Base-by-base conservation (phyloP, 305 asterid genomes). In the Vinca major region DNA sequence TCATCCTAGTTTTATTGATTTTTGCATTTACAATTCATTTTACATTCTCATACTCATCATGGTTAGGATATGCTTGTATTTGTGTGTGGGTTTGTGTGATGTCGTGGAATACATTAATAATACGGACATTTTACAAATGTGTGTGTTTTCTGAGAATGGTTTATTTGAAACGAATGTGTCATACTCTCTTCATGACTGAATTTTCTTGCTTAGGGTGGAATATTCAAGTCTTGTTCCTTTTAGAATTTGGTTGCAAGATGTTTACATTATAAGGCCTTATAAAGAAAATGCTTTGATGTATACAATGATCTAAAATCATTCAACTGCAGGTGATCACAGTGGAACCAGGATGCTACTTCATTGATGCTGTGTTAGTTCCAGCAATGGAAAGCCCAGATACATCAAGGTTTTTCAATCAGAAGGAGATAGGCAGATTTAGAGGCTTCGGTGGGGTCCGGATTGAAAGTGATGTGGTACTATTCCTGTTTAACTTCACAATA, bases 321-420 rank as follows among this genome's bases (percentile, higher is more conserved):
- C 60, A 65, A 56, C 69, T 80, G 78, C 93, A 92, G 98, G 98
- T 93, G 73, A 87, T 93, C 75, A 93, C 98, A n/a, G 98, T 93
- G 76, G 98, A 93, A 72, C 98, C 98, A 44, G 98, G 98, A 63
- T 93, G 98, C 74, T 93, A 93, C 77, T 90, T 93, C 84, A 88
- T 93, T 65, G 96, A 90, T 63, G 92, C 95, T 54, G 77, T 88
- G 82, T 79, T 93, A 76, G 79, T 86, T 78, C 96, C 96, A 70
- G 98, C 98, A 49, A 82, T 90, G 95, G 88, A 84, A 75, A 85
- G 73, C 76, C 44, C 87, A 51, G 82, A 72, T 63, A 84, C 89
- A 12, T 87, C 95, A 39, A 78, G 81, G 63, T 93, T 85, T 79
- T 93, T 93, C 81, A 84, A 86, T 84, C 84, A 53, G 54, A 86